Conservation (phyloP, 2,329 filamentous ascomycete genomes). For the Hortaea werneckii region DNA sequence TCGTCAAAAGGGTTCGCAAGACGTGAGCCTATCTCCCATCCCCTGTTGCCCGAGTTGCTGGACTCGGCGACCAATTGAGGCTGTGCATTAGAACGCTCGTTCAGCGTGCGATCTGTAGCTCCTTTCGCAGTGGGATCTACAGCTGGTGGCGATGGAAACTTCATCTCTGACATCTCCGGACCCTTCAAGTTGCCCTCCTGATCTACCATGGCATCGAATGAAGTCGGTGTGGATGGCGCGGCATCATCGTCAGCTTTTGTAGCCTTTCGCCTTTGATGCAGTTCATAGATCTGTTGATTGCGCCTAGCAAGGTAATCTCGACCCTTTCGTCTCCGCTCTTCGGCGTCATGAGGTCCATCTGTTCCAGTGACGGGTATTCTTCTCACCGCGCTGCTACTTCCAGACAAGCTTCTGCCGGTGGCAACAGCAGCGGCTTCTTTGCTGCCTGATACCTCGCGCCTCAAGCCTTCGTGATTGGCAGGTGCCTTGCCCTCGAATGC, state of each 20-base stretch:
- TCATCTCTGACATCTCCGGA: slow-evolving; percentile 5
- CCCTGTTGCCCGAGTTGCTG: slow-evolving; percentile 15
- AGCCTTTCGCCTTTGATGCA: slow-evolving; percentile 20
- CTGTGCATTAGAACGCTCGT: slow-evolving; percentile 15
- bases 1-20: slow-evolving; percentile 39
- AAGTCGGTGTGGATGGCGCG: slow-evolving; percentile 15
- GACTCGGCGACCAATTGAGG: slow-evolving; percentile 12
- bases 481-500: slow-evolving; percentile 25
- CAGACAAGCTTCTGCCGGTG: slow-evolving; percentile 21
- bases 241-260: slow-evolving; percentile 6
- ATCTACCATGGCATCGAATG: slow-evolving; percentile 25
- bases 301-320: slow-evolving; percentile 26
- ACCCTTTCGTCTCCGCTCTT: slow-evolving; percentile 25
- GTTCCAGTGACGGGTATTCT: slow-evolving; percentile 22
- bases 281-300: slow-evolving; percentile 25
- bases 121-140: slow-evolving; percentile 11
- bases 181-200: slow-evolving; percentile 20
- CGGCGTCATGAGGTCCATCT: slow-evolving; percentile 21
- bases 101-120: slow-evolving; percentile 12
- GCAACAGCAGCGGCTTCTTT: slow-evolving; percentile 24
- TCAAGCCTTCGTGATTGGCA: slow-evolving; percentile 20
- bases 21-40: slow-evolving; percentile 31
- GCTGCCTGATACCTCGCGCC: slow-evolving; percentile 22
- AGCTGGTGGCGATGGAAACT: slow-evolving; percentile 10
- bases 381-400: slow-evolving; percentile 14